phyloP scores from a whole-genome alignment of 2,329 filamentous ascomycete genomes.

The Coniosporium tulheliwenetii region DNA sequence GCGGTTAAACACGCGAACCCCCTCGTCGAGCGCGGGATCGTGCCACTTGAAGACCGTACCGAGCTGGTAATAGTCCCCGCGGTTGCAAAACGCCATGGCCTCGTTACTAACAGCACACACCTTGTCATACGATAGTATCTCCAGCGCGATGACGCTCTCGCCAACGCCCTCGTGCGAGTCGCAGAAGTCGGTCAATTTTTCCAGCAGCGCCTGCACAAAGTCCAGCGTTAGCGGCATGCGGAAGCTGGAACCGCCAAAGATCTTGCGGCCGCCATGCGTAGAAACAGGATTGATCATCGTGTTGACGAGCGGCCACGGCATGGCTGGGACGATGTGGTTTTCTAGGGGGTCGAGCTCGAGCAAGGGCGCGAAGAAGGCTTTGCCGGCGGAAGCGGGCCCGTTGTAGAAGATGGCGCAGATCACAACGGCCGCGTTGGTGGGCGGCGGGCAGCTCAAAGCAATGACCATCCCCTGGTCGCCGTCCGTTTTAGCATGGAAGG shows the following conservation, averaged over 20 bases:
- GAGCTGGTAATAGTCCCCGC: constrained; percentile 5
- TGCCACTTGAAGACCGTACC: constrained; percentile 1
- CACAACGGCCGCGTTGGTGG: constrained; percentile 13
- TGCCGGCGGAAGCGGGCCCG: constrained; percentile 14
- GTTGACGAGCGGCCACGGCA: constrained; percentile 20
- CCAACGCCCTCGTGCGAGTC: constrained; percentile 5
- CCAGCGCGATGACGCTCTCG: constrained; percentile 8
- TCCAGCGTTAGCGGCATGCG: constrained; percentile 13
- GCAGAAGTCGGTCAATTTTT: constrained; percentile 14
- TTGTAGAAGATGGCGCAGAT: constrained; percentile 19
- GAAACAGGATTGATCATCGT: constrained; percentile 12
- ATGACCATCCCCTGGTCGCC: constrained; percentile 15
- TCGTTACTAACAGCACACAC: constrained; percentile 7
- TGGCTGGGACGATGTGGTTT: constrained; percentile 8
- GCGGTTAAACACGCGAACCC: background rate
- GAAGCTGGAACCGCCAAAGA: constrained; percentile 20
- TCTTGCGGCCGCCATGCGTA: constrained; percentile 20
- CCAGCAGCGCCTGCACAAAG: constrained; percentile 12
- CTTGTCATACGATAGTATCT: constrained; percentile 8
- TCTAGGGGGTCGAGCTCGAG: constrained; percentile 12
- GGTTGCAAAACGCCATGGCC: constrained; percentile 11
- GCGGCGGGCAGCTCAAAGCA: constrained; percentile 11
- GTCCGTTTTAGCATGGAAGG: constrained; percentile 13
- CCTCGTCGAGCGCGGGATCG: constrained; percentile 1
- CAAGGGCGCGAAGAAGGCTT: constrained; percentile 12